These are phyloP conservation scores for Blastomyces emzantsi DNA, from an alignment of 2,329 filamentous ascomycete species.

Conservation along the genomic window DNA sequence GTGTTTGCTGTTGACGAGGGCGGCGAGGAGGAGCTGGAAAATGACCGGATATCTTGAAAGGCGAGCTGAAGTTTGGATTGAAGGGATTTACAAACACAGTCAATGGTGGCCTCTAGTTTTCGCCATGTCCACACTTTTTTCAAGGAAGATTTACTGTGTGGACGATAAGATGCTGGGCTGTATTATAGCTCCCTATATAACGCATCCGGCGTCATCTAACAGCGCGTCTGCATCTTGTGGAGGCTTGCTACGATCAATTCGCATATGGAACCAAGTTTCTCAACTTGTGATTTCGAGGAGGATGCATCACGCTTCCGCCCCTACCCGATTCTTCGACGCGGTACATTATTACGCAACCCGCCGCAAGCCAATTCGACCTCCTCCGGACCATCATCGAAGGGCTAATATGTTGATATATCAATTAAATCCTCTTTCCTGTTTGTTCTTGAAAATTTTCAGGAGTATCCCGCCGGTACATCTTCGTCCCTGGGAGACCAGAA, in stretches of 20 bases:
- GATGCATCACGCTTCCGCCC: neutral
- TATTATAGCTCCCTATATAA: neutral
- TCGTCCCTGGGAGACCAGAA: neutral
- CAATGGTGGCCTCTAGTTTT: neutral
- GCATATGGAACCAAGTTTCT: neutral
- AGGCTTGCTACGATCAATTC: neutral
- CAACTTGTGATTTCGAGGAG: neutral
- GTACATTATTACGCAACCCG: neutral
- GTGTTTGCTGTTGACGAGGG: conserved; percentile 45
- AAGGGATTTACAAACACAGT: neutral
- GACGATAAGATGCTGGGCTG: neutral
- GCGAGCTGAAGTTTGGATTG: neutral
- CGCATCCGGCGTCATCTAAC: neutral
- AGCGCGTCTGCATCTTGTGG: neutral
- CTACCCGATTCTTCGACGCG: neutral
- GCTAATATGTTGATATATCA: neutral
- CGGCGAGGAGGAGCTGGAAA: conserved; percentile 14
- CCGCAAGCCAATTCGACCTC: neutral
- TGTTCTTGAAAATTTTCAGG: neutral
- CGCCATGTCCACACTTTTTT: neutral
- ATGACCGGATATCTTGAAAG: conserved; percentile 1
- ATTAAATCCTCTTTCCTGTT: neutral
- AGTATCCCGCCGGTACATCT: neutral
- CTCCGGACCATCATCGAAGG: neutral
- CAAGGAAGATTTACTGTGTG: neutral